Evolutionary conservation across 768 basidiomycete genomes (phyloP).

Genomic region (Amanita inopinata): DNA sequence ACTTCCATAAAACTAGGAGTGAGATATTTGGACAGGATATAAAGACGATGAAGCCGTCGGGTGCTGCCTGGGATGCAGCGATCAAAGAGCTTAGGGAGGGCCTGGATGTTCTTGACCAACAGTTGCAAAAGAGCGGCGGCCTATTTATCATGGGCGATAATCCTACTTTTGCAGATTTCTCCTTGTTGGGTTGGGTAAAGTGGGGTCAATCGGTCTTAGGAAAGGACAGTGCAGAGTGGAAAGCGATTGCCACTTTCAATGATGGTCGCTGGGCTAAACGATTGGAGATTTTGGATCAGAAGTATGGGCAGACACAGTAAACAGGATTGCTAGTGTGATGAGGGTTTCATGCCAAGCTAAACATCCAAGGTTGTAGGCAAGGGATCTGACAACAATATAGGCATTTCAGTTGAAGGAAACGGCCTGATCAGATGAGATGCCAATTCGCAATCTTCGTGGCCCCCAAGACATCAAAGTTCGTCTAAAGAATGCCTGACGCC

Average conservation of each 20-base stretch:
- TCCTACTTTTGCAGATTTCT: conserved; percentile 4
- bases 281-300: conserved; percentile 1
- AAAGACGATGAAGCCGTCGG: conserved; percentile 24
- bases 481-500: too few relatives aligned
- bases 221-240: conserved; percentile 7
- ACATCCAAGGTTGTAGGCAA: too few relatives aligned
- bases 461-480: too few relatives aligned
- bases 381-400: too few relatives aligned
- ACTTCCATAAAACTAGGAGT: conserved; percentile 29
- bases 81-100: conserved; percentile 28
- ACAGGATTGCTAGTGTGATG: neutral
- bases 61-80: conserved; percentile 12
- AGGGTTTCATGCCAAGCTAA: too few relatives aligned
- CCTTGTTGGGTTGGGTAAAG: neutral
- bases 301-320: neutral
- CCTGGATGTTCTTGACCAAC: conserved; percentile 20
- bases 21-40: conserved; percentile 22
- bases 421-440: too few relatives aligned
- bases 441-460: too few relatives aligned
- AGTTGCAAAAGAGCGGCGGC: conserved; percentile 13
- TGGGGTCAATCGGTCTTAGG: neutral
- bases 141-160: conserved; percentile 20
- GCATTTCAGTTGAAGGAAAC: too few relatives aligned
- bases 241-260: conserved; percentile 1
- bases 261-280: conserved; percentile 4